Conservation (phyloP, 257 asterid species). For the Solanum microdontum region DNA sequence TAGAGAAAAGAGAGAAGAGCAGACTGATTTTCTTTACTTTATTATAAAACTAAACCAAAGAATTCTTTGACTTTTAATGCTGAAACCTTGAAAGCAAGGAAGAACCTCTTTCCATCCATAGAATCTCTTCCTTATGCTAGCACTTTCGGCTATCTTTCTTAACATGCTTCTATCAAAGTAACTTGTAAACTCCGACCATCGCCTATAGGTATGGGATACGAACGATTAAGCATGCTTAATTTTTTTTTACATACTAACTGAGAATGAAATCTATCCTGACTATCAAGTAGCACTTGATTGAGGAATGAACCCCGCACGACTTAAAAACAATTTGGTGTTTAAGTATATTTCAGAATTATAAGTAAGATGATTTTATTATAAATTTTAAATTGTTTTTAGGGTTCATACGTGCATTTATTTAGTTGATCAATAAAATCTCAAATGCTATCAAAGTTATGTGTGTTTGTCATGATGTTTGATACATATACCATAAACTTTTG, state of each 20-base stretch:
- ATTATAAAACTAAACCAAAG: no score
- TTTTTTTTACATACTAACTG: no score
- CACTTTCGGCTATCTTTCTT: no score
- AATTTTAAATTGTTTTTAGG: not conserved
- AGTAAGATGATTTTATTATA: not conserved
- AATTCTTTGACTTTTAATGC: no score
- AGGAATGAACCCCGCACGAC: not conserved
- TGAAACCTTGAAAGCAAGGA: no score
- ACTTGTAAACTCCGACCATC: not conserved
- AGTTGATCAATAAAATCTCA: not conserved
- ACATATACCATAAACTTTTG: not conserved
- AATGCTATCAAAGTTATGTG: not conserved
- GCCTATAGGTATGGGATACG: not conserved
- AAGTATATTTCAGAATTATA: not conserved
- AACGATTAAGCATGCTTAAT: not conserved
- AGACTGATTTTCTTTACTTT: not conserved
- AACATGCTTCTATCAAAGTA: no score
- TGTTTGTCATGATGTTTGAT: not conserved
- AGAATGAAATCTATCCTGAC: not conserved
- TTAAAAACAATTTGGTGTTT: not conserved
- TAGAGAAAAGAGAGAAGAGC: no score
- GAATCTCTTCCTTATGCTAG: no score
- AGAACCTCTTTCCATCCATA: no score
- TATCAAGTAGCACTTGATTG: not conserved
- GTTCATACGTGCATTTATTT: not conserved